Conservation (phyloP, 164 flowering plant genomes). For the Umbilicus rupestris region DNA sequence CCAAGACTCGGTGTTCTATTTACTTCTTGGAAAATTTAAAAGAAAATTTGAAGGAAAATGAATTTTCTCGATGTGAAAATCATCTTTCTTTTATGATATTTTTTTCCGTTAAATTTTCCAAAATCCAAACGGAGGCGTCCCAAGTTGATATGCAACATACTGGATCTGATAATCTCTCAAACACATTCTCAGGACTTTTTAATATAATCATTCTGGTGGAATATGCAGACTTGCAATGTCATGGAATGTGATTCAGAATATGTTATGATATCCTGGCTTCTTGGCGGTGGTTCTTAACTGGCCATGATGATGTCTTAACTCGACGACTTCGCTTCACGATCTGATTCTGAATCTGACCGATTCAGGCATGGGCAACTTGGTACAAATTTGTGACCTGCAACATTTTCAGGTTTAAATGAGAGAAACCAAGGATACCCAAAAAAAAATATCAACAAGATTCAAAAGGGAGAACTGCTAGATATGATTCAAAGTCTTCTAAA, state of each 20-base stretch:
- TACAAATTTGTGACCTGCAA: neutral
- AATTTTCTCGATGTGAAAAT: too few relatives aligned
- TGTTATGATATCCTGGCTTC: neutral
- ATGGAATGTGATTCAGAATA: neutral
- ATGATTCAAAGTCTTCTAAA: neutral
- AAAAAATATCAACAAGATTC: constrained; percentile 2
- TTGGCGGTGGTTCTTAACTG: neutral
- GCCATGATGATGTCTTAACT: neutral
- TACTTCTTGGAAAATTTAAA: too few relatives aligned
- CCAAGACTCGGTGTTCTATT: neutral
- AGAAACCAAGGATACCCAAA: neutral
- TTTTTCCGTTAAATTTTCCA: too few relatives aligned
- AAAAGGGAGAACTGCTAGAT: neutral
- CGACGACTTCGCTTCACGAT: neutral
- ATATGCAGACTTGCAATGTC: too few relatives aligned
- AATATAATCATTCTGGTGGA: too few relatives aligned
- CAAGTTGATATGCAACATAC: too few relatives aligned
- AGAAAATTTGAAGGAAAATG: too few relatives aligned
- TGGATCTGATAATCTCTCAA: too few relatives aligned
- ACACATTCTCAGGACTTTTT: too few relatives aligned
- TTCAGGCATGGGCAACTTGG: neutral
- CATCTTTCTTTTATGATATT: too few relatives aligned
- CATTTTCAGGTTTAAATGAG: neutral
- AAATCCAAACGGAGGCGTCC: too few relatives aligned
- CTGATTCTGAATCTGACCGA: neutral